Conservation (phyloP, 2,329 filamentous ascomycete genomes). For the Diaporthe ilicicola region DNA sequence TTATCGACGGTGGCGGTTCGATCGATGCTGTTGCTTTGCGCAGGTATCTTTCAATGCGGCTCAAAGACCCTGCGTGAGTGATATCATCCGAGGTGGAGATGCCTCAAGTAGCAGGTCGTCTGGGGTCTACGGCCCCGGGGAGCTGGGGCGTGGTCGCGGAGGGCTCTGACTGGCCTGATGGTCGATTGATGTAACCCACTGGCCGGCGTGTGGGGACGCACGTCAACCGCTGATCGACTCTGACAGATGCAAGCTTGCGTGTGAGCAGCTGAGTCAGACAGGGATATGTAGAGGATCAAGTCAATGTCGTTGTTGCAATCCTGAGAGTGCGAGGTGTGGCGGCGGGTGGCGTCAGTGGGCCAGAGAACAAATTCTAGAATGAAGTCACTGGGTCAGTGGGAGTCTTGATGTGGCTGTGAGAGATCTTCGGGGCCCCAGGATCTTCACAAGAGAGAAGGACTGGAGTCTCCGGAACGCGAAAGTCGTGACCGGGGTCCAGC, state of each 20-base stretch:
- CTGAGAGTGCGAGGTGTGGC: slow-evolving; percentile 14
- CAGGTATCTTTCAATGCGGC: background rate
- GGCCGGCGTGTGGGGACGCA: slow-evolving; percentile 2
- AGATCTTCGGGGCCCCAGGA: slow-evolving; percentile 23
- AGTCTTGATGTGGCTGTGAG: slow-evolving; percentile 21
- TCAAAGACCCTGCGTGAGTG: slow-evolving; percentile 14
- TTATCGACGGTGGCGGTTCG: background rate
- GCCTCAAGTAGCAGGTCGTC: background rate
- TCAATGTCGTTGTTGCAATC: background rate
- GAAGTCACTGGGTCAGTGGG: slow-evolving; percentile 27
- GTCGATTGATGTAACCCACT: slow-evolving; percentile 26
- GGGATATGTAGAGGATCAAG: background rate
- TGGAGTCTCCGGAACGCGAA: slow-evolving; percentile 6
- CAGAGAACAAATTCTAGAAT: background rate
- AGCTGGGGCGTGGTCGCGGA: slow-evolving; percentile 16
- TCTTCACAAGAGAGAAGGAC: slow-evolving; percentile 9
- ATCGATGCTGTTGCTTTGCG: background rate
- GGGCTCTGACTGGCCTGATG: background rate
- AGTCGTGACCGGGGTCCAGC: background rate
- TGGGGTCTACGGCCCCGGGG: slow-evolving; percentile 13
- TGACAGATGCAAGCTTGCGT: background rate
- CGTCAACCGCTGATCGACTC: slow-evolving; percentile 16
- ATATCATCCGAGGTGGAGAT: slow-evolving; percentile 26
- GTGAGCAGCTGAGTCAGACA: slow-evolving; percentile 16
- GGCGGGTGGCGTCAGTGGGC: background rate